A percentile compares a stretch with the other conserved stretches of the same genome.
Evolutionary conservation across 2,329 filamentous ascomycete genomes (phyloP).

Genomic region (Pochonia chlamydosporia): DNA sequence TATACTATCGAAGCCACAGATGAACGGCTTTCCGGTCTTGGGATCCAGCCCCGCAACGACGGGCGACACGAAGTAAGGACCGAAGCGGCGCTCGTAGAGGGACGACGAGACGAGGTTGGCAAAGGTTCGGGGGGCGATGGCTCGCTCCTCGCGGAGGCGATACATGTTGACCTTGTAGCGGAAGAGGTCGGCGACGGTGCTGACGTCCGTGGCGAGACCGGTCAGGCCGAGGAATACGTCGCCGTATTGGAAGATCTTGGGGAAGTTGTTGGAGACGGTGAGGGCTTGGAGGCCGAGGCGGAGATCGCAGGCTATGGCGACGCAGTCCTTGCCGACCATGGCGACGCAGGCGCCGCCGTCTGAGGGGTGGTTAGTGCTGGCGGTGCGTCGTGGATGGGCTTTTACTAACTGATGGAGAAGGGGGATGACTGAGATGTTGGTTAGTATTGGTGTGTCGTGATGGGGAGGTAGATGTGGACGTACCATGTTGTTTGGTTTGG

Average conservation of each 20-base stretch:
- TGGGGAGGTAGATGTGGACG: background rate
- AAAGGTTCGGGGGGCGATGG: slow-evolving; percentile 91
- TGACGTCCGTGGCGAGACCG: slow-evolving; percentile 91
- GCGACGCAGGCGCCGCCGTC: slow-evolving; percentile 92
- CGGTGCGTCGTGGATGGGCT: background rate
- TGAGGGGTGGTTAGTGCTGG: slow-evolving; percentile 19
- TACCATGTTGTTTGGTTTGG: slow-evolving; percentile 3
- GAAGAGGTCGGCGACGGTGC: slow-evolving; percentile 92
- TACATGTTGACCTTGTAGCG: slow-evolving; percentile 99
- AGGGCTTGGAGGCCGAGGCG: slow-evolving; percentile 93
- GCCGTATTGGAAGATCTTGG: slow-evolving; percentile 98
- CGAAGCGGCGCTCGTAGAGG: slow-evolving; percentile 93
- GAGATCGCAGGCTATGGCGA: slow-evolving; percentile 98
- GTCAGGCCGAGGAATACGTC: slow-evolving; percentile 94
- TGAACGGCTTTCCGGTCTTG: slow-evolving; percentile 91
- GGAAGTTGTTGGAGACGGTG: slow-evolving; percentile 99
- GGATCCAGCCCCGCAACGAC: slow-evolving; percentile 93
- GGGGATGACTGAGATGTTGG: slow-evolving; percentile 64
- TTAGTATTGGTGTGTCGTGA: slow-evolving; percentile 14
- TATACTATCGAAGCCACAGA: slow-evolving; percentile 98
- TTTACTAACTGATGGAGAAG: slow-evolving; percentile 83
- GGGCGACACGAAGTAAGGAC: slow-evolving; percentile 91
- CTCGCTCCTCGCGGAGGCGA: slow-evolving; percentile 93
- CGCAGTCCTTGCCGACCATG: slow-evolving; percentile 99
- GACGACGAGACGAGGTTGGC: slow-evolving; percentile 89